Evolutionary conservation across 805 yeast species (phyloP), one percentile per base, ranked within the genome.

Genomic region (Schwanniomyces occidentalis): DNA sequence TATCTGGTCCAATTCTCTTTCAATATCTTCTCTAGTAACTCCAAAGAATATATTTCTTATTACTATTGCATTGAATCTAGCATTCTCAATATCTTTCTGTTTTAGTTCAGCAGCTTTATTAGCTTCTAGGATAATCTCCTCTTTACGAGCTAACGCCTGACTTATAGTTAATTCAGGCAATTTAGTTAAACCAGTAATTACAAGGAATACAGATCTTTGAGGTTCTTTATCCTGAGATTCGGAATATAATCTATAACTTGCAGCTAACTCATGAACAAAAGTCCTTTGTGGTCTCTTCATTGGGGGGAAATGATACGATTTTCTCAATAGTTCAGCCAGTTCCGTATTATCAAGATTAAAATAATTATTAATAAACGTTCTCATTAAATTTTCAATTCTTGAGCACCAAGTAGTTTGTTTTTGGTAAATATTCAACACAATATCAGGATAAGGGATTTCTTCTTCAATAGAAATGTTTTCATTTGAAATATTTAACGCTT

Each of bases 171-270:
- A 46, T 8, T 52, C 46, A 0, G 88, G 86, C 2, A 63, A 37
- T 7, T 42, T 48, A 0, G 68, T 52, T 5, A 48, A 35, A n/a
- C 48, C 41, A 1, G 69, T 61, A 6, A 64, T 48, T 20, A 59
- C 66, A n/a, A 88, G 69, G 44, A 75, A 80, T 0, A 88, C 91
- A 8, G 83, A 76, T 41, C 95, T 59, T 34, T 76, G 69, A 0
- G 96, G 96, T 45, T 87, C 96, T 2, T 75, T 76, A 56, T 86
- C 96, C 42, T 85, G 93, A 2, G 90, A 76, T 48, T 85, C 89
- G 0, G 83, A 67, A 46, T 75, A 79, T 8, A 87, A 48, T 8
- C 71, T 65, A 53, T 66, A 87, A 0, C 77, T 58, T 16, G 69
- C 75, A 0, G 89, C 82, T 25, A 89, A 50, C 33, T 78, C 79